These are phyloP conservation scores for Adansonia rubrostipa DNA, from an alignment of 441 rosid species.

Conservation along the genomic window DNA sequence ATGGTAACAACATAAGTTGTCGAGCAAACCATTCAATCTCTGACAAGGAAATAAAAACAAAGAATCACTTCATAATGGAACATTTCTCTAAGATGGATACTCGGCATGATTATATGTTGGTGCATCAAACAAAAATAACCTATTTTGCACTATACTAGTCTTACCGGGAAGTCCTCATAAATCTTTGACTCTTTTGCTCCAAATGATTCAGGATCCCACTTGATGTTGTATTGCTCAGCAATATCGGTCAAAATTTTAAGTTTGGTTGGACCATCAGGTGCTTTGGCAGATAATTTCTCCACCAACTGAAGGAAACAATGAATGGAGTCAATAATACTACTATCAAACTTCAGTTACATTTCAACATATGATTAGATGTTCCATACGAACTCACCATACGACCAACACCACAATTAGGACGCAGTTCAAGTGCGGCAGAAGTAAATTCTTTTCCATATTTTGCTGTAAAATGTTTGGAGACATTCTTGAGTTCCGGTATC, in stretches of 20 bases:
- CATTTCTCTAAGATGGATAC: neutral
- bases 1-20: constrained; percentile 8
- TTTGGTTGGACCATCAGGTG: constrained; percentile 89
- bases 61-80: neutral
- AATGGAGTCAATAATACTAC: neutral
- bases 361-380: neutral
- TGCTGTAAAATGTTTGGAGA: constrained; percentile 58
- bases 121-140: constrained; percentile 17
- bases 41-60: neutral
- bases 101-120: neutral
- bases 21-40: neutral
- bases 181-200: constrained; percentile 59
- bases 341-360: neutral
- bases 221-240: constrained; percentile 73
- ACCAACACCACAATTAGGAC: constrained; percentile 91
- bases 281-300: constrained; percentile 82
- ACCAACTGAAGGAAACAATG: constrained; percentile 54
- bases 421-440: constrained; percentile 70
- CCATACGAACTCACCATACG: constrained; percentile 61
- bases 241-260: constrained; percentile 73
- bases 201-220: constrained; percentile 79
- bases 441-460: constrained; percentile 88
- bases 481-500: constrained; percentile 75
- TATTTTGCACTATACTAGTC: constrained; percentile 18
- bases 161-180: constrained; percentile 64